Evolutionary conservation across 2,329 filamentous ascomycete genomes (phyloP).

Genomic region (Aspergillus sp.): DNA sequence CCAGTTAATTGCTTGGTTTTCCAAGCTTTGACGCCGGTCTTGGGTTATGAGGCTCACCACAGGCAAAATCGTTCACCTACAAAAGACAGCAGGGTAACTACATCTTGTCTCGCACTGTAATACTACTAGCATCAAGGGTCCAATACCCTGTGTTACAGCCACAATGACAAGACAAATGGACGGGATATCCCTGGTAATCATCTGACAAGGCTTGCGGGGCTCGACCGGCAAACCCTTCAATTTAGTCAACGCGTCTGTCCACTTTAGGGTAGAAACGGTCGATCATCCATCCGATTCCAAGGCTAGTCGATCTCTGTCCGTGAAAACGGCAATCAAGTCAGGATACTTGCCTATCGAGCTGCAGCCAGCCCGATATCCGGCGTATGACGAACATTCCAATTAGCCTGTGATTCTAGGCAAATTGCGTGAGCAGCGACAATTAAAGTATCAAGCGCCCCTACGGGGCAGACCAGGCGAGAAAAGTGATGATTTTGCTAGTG

Average conservation of each 20-base stretch:
- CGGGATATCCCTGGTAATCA: slow-evolving; percentile 2
- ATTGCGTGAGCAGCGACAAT: background rate
- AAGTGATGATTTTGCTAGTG: background rate
- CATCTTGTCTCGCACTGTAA: background rate
- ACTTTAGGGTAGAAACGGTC: slow-evolving; percentile 3
- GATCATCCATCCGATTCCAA: slow-evolving; percentile 8
- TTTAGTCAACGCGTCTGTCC: slow-evolving; percentile 5
- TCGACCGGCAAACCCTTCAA: slow-evolving; percentile 2
- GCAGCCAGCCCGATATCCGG: background rate
- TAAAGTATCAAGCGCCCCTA: background rate
- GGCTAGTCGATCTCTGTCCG: slow-evolving; percentile 4
- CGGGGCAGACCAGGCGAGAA: background rate
- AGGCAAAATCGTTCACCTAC: background rate
- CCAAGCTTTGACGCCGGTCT: background rate
- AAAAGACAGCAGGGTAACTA: background rate
- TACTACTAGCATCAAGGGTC: background rate
- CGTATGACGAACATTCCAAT: background rate
- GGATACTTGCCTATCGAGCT: background rate
- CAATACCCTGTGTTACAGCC: background rate
- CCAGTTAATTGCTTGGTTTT: background rate
- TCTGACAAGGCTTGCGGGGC: slow-evolving; percentile 9
- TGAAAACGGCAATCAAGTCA: background rate
- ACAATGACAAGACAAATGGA: background rate
- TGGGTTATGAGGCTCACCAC: background rate
- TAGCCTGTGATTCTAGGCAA: background rate